These are phyloP conservation scores for Prunus padus DNA, from an alignment of 306 rosid genomes.

Conservation along the genomic window DNA sequence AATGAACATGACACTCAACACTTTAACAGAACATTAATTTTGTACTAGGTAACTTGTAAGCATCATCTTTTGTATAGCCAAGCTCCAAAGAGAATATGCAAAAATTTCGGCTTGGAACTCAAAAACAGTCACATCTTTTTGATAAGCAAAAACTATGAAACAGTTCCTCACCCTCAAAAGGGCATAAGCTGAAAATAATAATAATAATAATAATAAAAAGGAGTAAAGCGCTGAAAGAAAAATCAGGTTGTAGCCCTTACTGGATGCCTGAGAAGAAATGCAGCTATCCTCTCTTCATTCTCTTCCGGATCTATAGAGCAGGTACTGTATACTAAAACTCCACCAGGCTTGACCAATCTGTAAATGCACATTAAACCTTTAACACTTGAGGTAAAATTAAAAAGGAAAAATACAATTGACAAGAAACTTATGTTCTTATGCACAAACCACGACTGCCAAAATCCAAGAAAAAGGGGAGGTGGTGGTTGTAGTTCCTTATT, in stretches of 20 bases:
- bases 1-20: not conserved
- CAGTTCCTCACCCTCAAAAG: not conserved
- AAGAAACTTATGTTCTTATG: not conserved
- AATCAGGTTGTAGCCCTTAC: slow-evolving; percentile 37
- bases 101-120: not conserved
- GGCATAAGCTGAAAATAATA: not conserved
- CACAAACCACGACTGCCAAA: not conserved
- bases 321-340: slow-evolving; percentile 75
- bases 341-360: slow-evolving; percentile 86
- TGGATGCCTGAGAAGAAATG: slow-evolving; percentile 79
- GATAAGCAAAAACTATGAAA: not conserved
- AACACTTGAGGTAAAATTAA: not conserved
- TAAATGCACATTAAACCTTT: slow-evolving; percentile 22
- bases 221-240: not conserved
- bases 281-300: slow-evolving; percentile 72
- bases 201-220: not conserved
- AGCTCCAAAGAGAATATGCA: not conserved
- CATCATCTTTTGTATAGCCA: not conserved
- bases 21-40: not conserved
- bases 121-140: not conserved
- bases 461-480: not conserved
- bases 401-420: not conserved
- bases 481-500: not conserved
- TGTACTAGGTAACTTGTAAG: not conserved
- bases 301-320: slow-evolving; percentile 95